These are phyloP conservation scores for Paragyromitra xinjiangensis DNA, from an alignment of 495 filamentous ascomycete species.

Conservation along the genomic window DNA sequence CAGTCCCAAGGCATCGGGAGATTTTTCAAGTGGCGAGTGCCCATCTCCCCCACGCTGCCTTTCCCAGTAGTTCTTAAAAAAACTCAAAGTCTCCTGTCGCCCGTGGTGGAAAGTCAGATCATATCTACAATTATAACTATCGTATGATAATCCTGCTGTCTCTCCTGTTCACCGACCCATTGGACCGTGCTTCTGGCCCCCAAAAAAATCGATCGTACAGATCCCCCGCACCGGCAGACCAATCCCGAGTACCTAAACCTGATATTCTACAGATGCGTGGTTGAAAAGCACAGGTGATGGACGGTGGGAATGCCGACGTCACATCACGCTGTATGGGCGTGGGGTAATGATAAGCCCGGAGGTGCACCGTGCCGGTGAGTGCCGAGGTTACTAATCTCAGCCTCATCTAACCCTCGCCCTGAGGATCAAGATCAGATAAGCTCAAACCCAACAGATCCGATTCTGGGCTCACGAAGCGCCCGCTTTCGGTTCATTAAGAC, in stretches of 20 bases:
- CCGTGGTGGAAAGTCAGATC: constrained; percentile 2
- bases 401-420: constrained; percentile 41
- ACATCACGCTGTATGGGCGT: constrained; percentile 12
- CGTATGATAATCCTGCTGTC: constrained; percentile 26
- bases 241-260: constrained; percentile 26
- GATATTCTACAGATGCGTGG: not conserved
- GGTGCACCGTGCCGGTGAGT: not conserved
- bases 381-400: constrained; percentile 34
- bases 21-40: constrained; percentile 12
- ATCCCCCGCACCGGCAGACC: constrained; percentile 16
- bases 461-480: constrained; percentile 9
- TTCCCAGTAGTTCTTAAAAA: not conserved
- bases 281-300: not conserved
- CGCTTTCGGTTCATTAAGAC: constrained; percentile 10
- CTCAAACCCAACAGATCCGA: not conserved
- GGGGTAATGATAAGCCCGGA: constrained; percentile 4
- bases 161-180: constrained; percentile 42
- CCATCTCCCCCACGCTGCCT: not conserved
- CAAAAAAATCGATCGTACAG: constrained; percentile 19
- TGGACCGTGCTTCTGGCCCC: constrained; percentile 15
- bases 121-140: constrained; percentile 1
- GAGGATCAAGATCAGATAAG: not conserved
- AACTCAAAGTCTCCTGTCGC: not conserved
- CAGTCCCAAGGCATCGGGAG: not conserved
- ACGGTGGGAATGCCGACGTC: constrained; percentile 27